Conservation (phyloP, 495 filamentous ascomycete genomes). For the Penicillium cataractarum region DNA sequence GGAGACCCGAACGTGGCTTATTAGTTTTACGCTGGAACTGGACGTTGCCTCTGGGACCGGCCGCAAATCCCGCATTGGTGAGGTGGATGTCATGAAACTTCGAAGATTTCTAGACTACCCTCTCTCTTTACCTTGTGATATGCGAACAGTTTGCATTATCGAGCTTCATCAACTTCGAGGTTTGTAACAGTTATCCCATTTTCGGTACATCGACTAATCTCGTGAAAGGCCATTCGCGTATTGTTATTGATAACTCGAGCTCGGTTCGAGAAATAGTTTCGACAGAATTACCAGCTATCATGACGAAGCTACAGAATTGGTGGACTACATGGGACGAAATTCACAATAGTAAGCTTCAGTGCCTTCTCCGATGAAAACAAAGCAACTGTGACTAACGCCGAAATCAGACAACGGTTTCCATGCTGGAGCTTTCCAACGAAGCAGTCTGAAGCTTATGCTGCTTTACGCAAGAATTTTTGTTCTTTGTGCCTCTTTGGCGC, state of each 20-base stretch:
- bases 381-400: background rate
- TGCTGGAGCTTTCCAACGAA: constrained; percentile 46
- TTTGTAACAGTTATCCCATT: background rate
- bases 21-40: constrained; percentile 46
- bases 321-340: constrained; percentile 49
- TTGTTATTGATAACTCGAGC: constrained; percentile 37
- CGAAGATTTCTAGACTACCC: constrained; percentile 47
- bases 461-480: constrained; percentile 46
- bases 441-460: constrained; percentile 45
- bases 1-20: constrained; percentile 48
- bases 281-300: constrained; percentile 39
- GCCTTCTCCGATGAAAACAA: background rate
- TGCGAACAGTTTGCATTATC: constrained; percentile 48
- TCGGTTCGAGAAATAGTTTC: constrained; percentile 36
- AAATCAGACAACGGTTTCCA: constrained; percentile 44
- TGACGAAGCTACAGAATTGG: constrained; percentile 43
- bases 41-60: constrained; percentile 49
- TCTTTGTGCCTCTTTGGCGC: constrained; percentile 40
- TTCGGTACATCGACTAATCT: background rate
- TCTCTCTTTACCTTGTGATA: constrained; percentile 45
- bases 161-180: constrained; percentile 48
- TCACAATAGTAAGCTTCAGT: constrained; percentile 40
- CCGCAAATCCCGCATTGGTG: constrained; percentile 46
- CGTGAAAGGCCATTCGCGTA: constrained; percentile 33
- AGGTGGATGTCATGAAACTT: constrained; percentile 44